Percentiles rank a stretch among this genome's conserved stretches.
These are phyloP conservation scores for Amauroascus niger DNA, from an alignment of 2,329 filamentous ascomycete species.

Conservation along the genomic window DNA sequence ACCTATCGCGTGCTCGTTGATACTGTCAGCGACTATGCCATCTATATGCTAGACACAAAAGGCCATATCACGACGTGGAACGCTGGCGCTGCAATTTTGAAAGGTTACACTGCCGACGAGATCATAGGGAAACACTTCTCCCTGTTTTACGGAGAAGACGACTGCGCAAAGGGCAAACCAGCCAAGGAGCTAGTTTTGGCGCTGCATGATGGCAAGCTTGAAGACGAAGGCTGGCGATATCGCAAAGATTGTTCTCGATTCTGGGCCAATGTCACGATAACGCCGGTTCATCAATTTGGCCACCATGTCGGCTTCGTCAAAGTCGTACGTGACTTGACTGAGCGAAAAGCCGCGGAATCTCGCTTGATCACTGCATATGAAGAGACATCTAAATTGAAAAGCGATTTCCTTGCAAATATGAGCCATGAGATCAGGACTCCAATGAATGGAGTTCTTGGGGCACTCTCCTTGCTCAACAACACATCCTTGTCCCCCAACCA, in stretches of 20 bases:
- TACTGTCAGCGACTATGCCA: constrained; percentile 53
- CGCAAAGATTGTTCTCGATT: constrained; percentile 50
- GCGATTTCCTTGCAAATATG: constrained; percentile 55
- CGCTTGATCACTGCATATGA: constrained; percentile 50
- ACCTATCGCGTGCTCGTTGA: constrained; percentile 54
- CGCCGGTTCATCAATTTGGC: constrained; percentile 45
- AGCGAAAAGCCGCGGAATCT: constrained; percentile 47
- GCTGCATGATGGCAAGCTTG: constrained; percentile 46
- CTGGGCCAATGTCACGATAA: constrained; percentile 54
- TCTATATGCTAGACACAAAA: constrained; percentile 50
- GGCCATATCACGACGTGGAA: constrained; percentile 53
- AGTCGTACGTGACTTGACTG: constrained; percentile 49
- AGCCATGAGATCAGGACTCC: constrained; percentile 56
- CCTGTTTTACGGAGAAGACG: constrained; percentile 46
- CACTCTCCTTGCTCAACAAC: constrained; percentile 49
- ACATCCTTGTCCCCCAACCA: constrained; percentile 46
- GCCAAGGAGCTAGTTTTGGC: constrained; percentile 44
- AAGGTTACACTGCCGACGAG: constrained; percentile 47
- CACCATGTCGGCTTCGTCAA: constrained; percentile 50
- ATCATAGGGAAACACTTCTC: constrained; percentile 52
- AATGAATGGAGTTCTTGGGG: constrained; percentile 54
- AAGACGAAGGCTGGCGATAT: constrained; percentile 53
- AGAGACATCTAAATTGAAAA: constrained; percentile 54
- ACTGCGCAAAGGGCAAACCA: constrained; percentile 43
- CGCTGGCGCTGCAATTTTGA: constrained; percentile 46